Evolutionary conservation across 225 moss, liverwort and hornwort species (phyloP), one percentile per base, ranked within the genome.

Genomic region (Physcomitrium patens): DNA sequence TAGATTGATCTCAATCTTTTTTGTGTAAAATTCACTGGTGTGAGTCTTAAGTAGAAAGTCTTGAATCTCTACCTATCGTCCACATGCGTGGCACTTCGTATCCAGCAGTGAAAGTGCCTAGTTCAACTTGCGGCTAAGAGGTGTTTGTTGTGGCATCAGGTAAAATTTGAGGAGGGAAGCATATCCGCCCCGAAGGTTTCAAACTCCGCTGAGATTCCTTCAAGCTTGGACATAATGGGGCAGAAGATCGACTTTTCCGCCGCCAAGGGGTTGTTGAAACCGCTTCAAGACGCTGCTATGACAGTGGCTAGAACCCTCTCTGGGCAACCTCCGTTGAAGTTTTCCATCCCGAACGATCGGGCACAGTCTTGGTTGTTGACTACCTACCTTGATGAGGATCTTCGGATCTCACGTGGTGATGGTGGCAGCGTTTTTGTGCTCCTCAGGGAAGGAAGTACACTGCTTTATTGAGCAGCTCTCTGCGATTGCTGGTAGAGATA

Each of bases 331-430:
- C 90, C 97, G 57, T 65, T 97, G 48, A 97, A 89, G 82, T 93
- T 97, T 49, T 79, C 93, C 3, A 92, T 97, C 50, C 91, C 81
- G 77, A 66, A 77, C 8, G 87, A 92, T 27, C 83, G 85, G 60
- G 88, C 91, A 10, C 94, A 97, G 70, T 97, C 97, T 14, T 97
- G 97, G 97, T 88, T 97, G 62, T 77, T 97, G 86, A 97, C 94
- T 14, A 97, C 94, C 13, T 97, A 84, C 66, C 93, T 97, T 50
- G 97, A 97, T 55, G 87, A 90, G 43, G 97, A 97, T 82, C 59
- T 97, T 31, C 91, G 97, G 66, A 94, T 97, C 63, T 89, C 97
- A 20, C 88, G 93, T 49, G 97, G 97, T 1, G 97, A 94, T 73
- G 90, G 94, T 46, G 97, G 97, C 63, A 92, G 97, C 23, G 54